Evolutionary conservation across 352 stramenopile genomes (phyloP).

Genomic region (Phytophthora boehmeriae): DNA sequence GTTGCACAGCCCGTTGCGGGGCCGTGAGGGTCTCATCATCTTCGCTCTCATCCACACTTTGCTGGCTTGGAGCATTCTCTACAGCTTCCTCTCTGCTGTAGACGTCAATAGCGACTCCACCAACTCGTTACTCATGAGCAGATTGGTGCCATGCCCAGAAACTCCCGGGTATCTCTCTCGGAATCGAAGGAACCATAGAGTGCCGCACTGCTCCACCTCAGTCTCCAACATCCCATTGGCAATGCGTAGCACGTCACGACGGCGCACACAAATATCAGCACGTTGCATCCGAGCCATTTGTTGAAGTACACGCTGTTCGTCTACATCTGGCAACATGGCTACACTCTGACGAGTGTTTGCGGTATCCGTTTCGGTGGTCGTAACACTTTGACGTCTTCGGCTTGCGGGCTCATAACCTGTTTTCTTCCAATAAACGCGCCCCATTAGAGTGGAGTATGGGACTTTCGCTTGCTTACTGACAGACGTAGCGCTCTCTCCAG

Average conservation of each 20-base stretch:
- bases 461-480: conserved; percentile 17
- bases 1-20: conserved; percentile 24
- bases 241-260: conserved; percentile 19
- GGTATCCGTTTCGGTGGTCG: neutral
- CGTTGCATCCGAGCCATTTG: conserved; percentile 21
- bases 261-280: conserved; percentile 13
- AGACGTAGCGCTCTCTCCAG: conserved; percentile 12
- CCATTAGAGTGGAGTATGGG: conserved; percentile 26
- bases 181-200: conserved; percentile 28
- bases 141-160: conserved; percentile 18
- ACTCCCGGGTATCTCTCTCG: conserved; percentile 20
- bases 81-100: neutral
- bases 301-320: conserved; percentile 13
- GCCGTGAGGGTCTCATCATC: conserved; percentile 13
- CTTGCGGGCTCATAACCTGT: conserved; percentile 16
- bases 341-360: neutral
- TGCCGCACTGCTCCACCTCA: conserved; percentile 10
- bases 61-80: neutral
- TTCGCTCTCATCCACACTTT: conserved; percentile 1
- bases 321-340: conserved; percentile 3
- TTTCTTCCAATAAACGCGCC: conserved; percentile 23
- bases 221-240: conserved; percentile 13
- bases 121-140: conserved; percentile 6
- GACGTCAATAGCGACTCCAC: conserved; percentile 4
- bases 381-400: conserved; percentile 7